Percentiles rank a stretch among this genome's conserved stretches.
Conservation (phyloP, 1,284 basidiomycete species). For the Naganishia sp. region DNA sequence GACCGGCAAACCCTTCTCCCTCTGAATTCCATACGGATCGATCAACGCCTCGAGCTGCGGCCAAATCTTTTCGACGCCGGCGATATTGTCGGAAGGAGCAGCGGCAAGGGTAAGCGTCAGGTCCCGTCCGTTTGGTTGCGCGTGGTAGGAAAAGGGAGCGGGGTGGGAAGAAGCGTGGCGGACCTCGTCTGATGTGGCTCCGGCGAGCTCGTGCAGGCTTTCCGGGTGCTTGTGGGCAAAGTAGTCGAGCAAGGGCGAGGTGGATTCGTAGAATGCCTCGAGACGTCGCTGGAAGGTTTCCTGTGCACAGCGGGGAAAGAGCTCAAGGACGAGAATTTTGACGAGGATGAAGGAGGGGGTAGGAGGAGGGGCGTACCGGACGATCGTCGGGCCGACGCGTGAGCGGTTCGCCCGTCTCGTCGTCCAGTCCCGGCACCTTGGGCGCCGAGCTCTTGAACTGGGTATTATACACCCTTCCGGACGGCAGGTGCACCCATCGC, state of each 20-base stretch:
- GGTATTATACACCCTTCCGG: conserved; percentile 91
- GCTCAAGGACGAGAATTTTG: conserved; percentile 17
- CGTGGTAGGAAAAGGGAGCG: conserved; percentile 24
- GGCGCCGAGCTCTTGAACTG: conserved; percentile 76
- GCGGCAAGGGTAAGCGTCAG: conserved; percentile 28
- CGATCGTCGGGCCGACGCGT: conserved; percentile 90
- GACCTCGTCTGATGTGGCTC: conserved; percentile 87
- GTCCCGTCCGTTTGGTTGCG: conserved; percentile 23
- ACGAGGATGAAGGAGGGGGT: conserved; percentile 16
- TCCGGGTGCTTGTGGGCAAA: conserved; percentile 63
- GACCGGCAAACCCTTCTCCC: conserved; percentile 27
- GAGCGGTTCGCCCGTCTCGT: conserved; percentile 87
- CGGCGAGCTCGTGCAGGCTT: conserved; percentile 72
- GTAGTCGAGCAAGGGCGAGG: conserved; percentile 80
- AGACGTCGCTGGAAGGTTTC: conserved; percentile 81
- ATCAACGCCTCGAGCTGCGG: conserved; percentile 49
- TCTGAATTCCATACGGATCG: conserved; percentile 45
- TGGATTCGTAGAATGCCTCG: conserved; percentile 79
- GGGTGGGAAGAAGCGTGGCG: conserved; percentile 32
- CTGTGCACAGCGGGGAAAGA: conserved; percentile 52
- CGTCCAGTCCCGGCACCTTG: conserved; percentile 80
- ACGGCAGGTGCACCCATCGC: conserved; percentile 90
- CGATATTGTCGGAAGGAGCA: conserved; percentile 34
- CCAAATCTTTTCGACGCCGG: conserved; percentile 52
- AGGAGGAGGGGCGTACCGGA: conserved; percentile 65